These are phyloP conservation scores for Pinus taeda DNA, from an alignment of 75 land plant genomes.

Conservation along the genomic window DNA sequence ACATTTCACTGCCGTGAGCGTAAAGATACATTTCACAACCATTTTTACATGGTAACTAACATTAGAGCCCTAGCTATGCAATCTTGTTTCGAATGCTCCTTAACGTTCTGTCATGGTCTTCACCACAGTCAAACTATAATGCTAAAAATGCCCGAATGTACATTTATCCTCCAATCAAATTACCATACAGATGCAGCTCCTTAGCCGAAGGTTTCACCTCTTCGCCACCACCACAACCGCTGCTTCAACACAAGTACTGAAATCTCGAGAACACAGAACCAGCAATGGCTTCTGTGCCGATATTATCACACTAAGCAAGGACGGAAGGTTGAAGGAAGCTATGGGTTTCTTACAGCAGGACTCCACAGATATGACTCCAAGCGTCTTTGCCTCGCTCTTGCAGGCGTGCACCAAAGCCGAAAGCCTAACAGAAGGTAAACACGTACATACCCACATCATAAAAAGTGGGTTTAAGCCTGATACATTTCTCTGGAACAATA, in stretches of 20 bases:
- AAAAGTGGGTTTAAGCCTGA: constrained; percentile 19
- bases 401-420: neutral
- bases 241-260: neutral
- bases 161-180: neutral
- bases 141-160: neutral
- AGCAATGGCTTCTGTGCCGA: neutral
- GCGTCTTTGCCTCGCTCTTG: neutral
- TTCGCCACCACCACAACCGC: neutral
- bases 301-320: neutral
- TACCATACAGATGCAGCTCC: neutral
- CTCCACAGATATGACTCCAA: neutral
- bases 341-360: neutral
- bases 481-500: constrained; percentile 44
- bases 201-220: neutral
- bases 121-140: neutral
- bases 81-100: too few species aligned
- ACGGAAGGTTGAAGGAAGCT: neutral
- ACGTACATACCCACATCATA: constrained; percentile 39
- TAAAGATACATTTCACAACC: too few species aligned
- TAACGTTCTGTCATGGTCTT: too few species aligned
- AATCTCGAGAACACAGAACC: neutral
- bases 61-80: too few species aligned
- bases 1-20: too few species aligned
- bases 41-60: too few species aligned
- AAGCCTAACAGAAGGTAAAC: constrained; percentile 28